Percentiles rank a stretch among this genome's conserved stretches.
Conservation (phyloP, 2,329 filamentous ascomycete genomes). For the Balansia obtecta region DNA sequence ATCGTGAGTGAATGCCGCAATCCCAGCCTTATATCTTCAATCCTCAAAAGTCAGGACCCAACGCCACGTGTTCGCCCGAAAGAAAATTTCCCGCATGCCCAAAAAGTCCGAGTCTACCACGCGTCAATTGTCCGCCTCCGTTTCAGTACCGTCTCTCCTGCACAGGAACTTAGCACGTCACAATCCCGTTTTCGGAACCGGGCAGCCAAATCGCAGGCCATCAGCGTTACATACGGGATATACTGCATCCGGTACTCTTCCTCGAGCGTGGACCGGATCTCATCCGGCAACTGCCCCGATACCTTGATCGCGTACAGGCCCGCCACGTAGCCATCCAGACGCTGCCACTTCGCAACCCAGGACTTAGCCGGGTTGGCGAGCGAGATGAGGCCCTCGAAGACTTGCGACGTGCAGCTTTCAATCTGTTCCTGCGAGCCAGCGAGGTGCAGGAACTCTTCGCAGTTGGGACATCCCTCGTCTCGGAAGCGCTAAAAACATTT, state of each 20-base stretch:
- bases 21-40: background rate
- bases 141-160: conserved; percentile 45
- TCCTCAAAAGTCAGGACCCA: background rate
- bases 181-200: background rate
- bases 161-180: conserved; percentile 3
- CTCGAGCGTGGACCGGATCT: conserved; percentile 47
- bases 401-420: conserved; percentile 86
- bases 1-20: background rate
- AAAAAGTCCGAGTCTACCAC: too few species aligned
- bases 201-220: background rate
- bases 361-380: conserved; percentile 70
- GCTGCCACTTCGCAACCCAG: conserved; percentile 97
- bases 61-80: conserved; percentile 2
- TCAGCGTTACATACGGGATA: conserved; percentile 48
- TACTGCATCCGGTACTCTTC: conserved; percentile 53
- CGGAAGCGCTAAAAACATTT: conserved; percentile 56
- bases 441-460: conserved; percentile 82
- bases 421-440: conserved; percentile 67
- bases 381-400: conserved; percentile 86
- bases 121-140: conserved; percentile 29
- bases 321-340: conserved; percentile 74
- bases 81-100: background rate
- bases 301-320: conserved; percentile 95
- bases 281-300: conserved; percentile 62
- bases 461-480: conserved; percentile 86